phyloP scores from a whole-genome alignment of 1,284 basidiomycete genomes.

The Cryptococcus sp. region DNA sequence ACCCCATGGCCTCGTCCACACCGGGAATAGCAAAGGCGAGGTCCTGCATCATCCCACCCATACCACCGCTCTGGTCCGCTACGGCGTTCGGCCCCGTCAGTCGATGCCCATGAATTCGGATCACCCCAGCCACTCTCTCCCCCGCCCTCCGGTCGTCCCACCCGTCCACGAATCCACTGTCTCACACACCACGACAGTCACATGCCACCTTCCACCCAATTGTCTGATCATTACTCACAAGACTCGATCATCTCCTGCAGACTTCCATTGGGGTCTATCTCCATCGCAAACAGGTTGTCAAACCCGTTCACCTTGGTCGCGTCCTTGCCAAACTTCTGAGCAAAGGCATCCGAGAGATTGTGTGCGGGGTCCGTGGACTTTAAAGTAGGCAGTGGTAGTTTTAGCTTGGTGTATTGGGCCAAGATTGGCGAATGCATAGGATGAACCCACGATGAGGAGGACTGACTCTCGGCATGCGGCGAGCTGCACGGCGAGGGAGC shows the following conservation, averaged over 20 bases:
- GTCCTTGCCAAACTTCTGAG: slow-evolving; percentile 98
- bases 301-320: slow-evolving; percentile 99
- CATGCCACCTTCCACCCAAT: not conserved
- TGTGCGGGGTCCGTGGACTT: slow-evolving; percentile 98
- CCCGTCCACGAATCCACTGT: not conserved
- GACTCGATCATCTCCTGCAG: slow-evolving; percentile 99
- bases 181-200: not conserved
- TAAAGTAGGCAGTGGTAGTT: not conserved
- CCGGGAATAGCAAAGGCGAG: slow-evolving; percentile 98
- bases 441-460: slow-evolving; percentile 74
- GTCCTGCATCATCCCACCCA: slow-evolving; percentile 99
- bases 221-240: slow-evolving; percentile 57
- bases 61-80: slow-evolving; percentile 64
- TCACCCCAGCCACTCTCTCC: not conserved
- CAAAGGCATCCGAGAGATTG: slow-evolving; percentile 97
- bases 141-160: not conserved
- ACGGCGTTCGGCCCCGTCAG: not conserved
- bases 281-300: slow-evolving; percentile 96
- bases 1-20: slow-evolving; percentile 99
- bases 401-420: not conserved
- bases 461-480: slow-evolving; percentile 83
- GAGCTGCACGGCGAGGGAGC: slow-evolving; percentile 90
- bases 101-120: not conserved
- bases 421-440: not conserved
- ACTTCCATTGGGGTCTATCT: slow-evolving; percentile 95